These are phyloP conservation scores for Angomonas desouzai DNA, from an alignment of 208 protist species.

Conservation along the genomic window DNA sequence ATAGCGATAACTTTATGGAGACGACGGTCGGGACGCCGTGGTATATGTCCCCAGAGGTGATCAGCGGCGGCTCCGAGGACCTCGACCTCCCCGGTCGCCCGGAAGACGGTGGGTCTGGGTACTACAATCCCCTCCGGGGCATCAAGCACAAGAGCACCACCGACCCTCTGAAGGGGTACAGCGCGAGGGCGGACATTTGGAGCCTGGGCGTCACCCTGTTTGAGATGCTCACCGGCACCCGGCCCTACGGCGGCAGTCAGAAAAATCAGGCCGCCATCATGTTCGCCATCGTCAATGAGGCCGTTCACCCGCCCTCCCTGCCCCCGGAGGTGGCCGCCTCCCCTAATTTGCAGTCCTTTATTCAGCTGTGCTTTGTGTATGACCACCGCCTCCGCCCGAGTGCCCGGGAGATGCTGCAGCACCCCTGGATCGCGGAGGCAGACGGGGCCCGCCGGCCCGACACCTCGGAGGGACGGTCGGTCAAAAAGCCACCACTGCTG, in stretches of 20 bases:
- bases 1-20: constrained; percentile 36
- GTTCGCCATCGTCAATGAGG: constrained; percentile 55
- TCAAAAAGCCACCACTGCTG: background rate
- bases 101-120: constrained; percentile 14
- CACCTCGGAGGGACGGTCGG: background rate
- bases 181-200: constrained; percentile 81
- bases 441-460: background rate
- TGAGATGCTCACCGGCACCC: constrained; percentile 76
- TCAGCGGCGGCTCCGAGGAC: constrained; percentile 48
- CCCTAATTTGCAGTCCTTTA: constrained; percentile 42
- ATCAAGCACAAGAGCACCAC: constrained; percentile 22
- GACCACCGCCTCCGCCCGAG: constrained; percentile 58
- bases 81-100: constrained; percentile 13
- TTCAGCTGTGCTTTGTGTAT: constrained; percentile 76
- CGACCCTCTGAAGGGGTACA: constrained; percentile 39
- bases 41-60: constrained; percentile 92
- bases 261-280: constrained; percentile 63
- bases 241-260: constrained; percentile 63
- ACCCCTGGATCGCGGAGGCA: constrained; percentile 47
- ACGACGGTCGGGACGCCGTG: constrained; percentile 86
- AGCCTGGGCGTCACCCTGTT: constrained; percentile 80
- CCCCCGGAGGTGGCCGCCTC: constrained; percentile 37
- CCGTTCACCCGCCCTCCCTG: constrained; percentile 44
- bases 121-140: constrained; percentile 36
- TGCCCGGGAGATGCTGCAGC: constrained; percentile 53